These are phyloP conservation scores for Venturiaceae sp. DNA, from an alignment of 2,329 filamentous ascomycete species.

Conservation along the genomic window DNA sequence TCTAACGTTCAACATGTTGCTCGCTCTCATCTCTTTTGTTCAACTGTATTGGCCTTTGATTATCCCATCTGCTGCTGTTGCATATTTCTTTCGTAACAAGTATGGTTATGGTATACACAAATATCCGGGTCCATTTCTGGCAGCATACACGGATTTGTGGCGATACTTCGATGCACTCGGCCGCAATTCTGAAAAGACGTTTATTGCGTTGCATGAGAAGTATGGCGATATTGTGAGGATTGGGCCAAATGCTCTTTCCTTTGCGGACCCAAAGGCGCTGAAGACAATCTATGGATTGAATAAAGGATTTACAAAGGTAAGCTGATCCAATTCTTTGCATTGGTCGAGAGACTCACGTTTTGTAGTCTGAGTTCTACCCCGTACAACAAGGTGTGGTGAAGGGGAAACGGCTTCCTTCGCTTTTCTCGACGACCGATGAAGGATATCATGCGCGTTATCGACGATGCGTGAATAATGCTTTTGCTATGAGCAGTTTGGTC, in stretches of 20 bases:
- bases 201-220: slow-evolving; percentile 57
- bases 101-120: slow-evolving; percentile 50
- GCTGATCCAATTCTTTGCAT: slow-evolving; percentile 6
- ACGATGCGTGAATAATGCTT: slow-evolving; percentile 65
- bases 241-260: slow-evolving; percentile 65
- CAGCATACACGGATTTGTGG: slow-evolving; percentile 64
- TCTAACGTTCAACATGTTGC: background rate
- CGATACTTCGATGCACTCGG: slow-evolving; percentile 53
- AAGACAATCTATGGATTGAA: slow-evolving; percentile 74
- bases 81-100: slow-evolving; percentile 33
- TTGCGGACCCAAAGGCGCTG: slow-evolving; percentile 62
- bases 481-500: slow-evolving; percentile 66
- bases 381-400: slow-evolving; percentile 66
- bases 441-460: slow-evolving; percentile 66
- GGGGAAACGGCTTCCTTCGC: slow-evolving; percentile 56
- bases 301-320: slow-evolving; percentile 69
- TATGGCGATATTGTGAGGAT: slow-evolving; percentile 66
- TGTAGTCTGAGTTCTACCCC: slow-evolving; percentile 70
- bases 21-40: background rate
- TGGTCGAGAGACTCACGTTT: background rate
- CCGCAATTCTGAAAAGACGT: slow-evolving; percentile 56
- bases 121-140: slow-evolving; percentile 64
- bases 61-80: background rate
- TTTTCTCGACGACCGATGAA: slow-evolving; percentile 70
- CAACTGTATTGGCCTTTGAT: background rate